Evolutionary conservation across 352 stramenopile genomes (phyloP).

Genomic region (Phytophthora ramorum): DNA sequence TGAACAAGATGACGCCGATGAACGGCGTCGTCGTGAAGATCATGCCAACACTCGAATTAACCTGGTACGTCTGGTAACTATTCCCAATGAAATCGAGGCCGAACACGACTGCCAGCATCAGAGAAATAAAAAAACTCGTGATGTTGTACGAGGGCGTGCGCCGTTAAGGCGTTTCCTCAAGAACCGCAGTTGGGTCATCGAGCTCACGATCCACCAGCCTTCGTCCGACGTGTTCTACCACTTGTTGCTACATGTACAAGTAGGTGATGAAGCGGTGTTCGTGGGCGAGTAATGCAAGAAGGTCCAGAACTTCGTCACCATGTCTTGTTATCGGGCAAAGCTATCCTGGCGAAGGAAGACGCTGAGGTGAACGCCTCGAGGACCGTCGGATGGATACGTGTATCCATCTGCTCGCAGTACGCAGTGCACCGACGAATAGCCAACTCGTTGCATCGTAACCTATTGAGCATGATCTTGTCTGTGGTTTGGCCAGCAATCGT

Average conservation of each 20-base stretch:
- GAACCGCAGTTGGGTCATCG: constrained; percentile 16
- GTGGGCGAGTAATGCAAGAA: constrained; percentile 35
- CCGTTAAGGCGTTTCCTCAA: constrained; percentile 23
- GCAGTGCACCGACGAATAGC: no score
- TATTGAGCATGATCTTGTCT: no score
- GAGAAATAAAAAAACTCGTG: constrained; percentile 14
- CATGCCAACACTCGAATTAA: constrained; percentile 12
- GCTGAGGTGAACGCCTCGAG: no score
- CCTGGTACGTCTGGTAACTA: constrained; percentile 17
- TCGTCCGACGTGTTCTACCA: constrained; percentile 87
- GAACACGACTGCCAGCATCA: constrained; percentile 13
- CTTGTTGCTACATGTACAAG: constrained; percentile 73
- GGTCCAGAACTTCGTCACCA: background rate
- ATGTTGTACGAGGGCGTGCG: constrained; percentile 25
- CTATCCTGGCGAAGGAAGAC: no score
- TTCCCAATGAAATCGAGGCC: constrained; percentile 17
- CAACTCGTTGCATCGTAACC: no score
- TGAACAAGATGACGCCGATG: constrained; percentile 18
- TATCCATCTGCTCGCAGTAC: no score
- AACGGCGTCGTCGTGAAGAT: constrained; percentile 11
- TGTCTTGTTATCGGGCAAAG: no score
- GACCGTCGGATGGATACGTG: no score
- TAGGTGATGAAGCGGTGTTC: constrained; percentile 49
- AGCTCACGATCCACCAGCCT: constrained; percentile 90
- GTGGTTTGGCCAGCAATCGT: no score